phyloP scores from a whole-genome alignment of 352 stramenopile genomes.

The Phytophthora citricola region DNA sequence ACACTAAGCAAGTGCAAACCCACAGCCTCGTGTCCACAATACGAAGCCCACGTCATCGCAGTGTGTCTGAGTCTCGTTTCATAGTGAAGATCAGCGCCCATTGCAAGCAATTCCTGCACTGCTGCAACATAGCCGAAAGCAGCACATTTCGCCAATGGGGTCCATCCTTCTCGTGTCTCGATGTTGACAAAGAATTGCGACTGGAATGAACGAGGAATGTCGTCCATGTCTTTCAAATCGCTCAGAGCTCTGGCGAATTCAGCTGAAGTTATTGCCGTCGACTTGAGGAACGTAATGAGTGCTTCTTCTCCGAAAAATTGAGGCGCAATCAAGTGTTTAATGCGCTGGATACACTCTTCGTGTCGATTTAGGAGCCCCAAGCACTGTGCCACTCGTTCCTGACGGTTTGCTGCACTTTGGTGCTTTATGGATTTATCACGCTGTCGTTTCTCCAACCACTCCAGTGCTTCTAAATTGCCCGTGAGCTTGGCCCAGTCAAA shows the following conservation, averaged over 20 bases:
- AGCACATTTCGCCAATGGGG: slow-evolving; percentile 69
- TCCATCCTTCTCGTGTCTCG: slow-evolving; percentile 75
- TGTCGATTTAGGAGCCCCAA: slow-evolving; percentile 45
- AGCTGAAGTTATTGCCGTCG: slow-evolving; percentile 22
- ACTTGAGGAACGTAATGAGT: slow-evolving; percentile 46
- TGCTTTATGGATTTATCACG: slow-evolving; percentile 42
- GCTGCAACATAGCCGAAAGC: slow-evolving; percentile 51
- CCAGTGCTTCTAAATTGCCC: slow-evolving; percentile 43
- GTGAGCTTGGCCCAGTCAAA: slow-evolving; percentile 73
- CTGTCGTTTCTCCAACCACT: slow-evolving; percentile 47
- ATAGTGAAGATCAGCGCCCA: slow-evolving; percentile 51
- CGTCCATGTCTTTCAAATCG: slow-evolving; percentile 26
- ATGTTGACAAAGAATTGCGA: slow-evolving; percentile 53
- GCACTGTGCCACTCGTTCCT: slow-evolving; percentile 48
- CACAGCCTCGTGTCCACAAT: slow-evolving; percentile 73
- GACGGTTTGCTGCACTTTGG: slow-evolving; percentile 39
- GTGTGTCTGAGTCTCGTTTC: slow-evolving; percentile 72
- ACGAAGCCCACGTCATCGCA: slow-evolving; percentile 77
- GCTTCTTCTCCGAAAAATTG: slow-evolving; percentile 52
- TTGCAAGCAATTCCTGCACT: slow-evolving; percentile 47
- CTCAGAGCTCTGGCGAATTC: slow-evolving; percentile 30
- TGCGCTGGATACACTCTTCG: slow-evolving; percentile 32
- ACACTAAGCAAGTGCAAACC: slow-evolving; percentile 57
- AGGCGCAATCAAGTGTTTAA: slow-evolving; percentile 40
- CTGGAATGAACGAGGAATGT: slow-evolving; percentile 15